Evolutionary conservation across 495 filamentous ascomycete species (phyloP), one percentile per base, ranked within the genome.

Genomic region (Barbatosphaeria neglecta): DNA sequence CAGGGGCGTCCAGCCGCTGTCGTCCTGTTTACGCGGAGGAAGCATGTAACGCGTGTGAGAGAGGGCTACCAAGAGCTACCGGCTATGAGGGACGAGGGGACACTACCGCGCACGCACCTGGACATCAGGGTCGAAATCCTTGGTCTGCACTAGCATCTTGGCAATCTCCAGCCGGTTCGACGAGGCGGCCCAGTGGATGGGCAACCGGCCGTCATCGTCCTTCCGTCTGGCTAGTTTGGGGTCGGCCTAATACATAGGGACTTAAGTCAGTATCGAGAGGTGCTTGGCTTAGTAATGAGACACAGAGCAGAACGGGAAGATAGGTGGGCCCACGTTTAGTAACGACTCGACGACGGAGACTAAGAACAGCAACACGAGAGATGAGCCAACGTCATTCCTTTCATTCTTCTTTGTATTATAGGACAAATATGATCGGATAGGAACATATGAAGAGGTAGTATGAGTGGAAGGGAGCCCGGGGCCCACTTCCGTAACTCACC

Each of bases 171-270:
- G 64, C 33, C 78, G 82, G 59, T 90, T 93, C 63, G 84, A 83
- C 37, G 89, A 92, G 13, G 80, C 77, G 1, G 92, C 92, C 93
- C 93, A 99, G 66, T 99, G 93, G 43, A 97, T 81, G 0, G 93
- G 84, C 19, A 95, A 77, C 42, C 92, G 85, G 42, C 88, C 87
- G 61, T 99, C 92, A 42, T 85, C 81, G 55, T 99, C 92, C 60
- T 80, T 84, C 41, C 68, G 69, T 27, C 67, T 69, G 13, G 86
- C 82, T 35, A 90, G 75, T 53, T 86, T 87, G 0, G 86, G 82
- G 55, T 93, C 89, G 54, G 83, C 82, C 80, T 93, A 49, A 51
- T n/a, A n/a, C n/a, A 44, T 46, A 25, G 38, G 42, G 22, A 22
- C 50, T 56, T 39, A n/a, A 57, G 56, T 37, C 18, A 27, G 17